Percentiles rank a stretch among this genome's conserved stretches.
Conservation (phyloP, 1,284 basidiomycete species). For the Malassezia japonica region DNA sequence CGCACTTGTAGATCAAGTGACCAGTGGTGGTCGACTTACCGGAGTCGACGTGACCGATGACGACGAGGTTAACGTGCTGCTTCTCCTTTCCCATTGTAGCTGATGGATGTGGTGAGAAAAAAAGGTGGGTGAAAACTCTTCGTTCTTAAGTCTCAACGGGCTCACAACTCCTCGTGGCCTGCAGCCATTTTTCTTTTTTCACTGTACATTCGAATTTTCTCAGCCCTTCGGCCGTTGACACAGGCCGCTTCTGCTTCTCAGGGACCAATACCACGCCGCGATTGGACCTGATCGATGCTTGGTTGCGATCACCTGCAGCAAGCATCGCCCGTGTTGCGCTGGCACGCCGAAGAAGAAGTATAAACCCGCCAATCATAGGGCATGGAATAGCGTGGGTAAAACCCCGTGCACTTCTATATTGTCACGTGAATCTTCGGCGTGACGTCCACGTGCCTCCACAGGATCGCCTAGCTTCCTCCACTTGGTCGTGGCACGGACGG, state of each 20-base stretch:
- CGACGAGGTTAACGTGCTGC: constrained; percentile 48
- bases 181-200: constrained; percentile 14
- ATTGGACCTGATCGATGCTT: neutral
- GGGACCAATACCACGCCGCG: neutral
- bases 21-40: constrained; percentile 98
- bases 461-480: neutral
- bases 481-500: neutral
- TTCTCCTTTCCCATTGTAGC: constrained; percentile 22
- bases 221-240: constrained; percentile 11
- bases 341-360: neutral
- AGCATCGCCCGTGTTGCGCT: constrained; percentile 1
- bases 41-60: constrained; percentile 49
- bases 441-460: neutral
- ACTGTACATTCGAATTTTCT: constrained; percentile 12
- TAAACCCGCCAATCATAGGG: constrained; percentile 1
- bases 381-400: neutral
- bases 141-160: neutral
- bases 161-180: constrained; percentile 1
- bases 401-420: neutral
- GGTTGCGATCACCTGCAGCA: constrained; percentile 6
- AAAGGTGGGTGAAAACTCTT: constrained; percentile 11
- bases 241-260: too few relatives aligned
- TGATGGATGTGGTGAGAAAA: constrained; percentile 6
- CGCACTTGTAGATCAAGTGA: constrained; percentile 99
- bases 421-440: neutral